Conservation (phyloP, 176 grass and related monocot species). For the Cymbopogon citratus region DNA sequence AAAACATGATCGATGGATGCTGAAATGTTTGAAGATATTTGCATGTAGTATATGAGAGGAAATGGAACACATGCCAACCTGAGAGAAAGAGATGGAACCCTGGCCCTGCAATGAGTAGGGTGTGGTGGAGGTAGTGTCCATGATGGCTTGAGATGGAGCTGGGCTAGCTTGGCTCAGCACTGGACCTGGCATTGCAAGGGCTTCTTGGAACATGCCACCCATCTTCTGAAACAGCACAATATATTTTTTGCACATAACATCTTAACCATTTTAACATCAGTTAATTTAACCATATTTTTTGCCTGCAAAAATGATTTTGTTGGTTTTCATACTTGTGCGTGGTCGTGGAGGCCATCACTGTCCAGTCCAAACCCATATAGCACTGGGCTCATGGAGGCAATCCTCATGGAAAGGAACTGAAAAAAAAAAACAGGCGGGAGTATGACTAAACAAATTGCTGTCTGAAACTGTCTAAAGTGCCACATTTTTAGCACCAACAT, state of each 20-base stretch:
- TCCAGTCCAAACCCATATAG: constrained; percentile 61
- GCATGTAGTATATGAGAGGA: constrained; percentile 8
- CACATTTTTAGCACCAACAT: constrained; percentile 3
- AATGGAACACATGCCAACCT: constrained; percentile 27
- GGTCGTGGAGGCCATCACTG: constrained; percentile 35
- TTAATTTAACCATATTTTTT: not conserved
- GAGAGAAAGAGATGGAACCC: constrained; percentile 48
- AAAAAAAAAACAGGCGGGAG: not conserved
- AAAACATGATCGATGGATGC: constrained; percentile 25
- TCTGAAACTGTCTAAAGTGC: not conserved
- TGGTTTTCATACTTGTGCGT: constrained; percentile 42
- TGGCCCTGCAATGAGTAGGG: constrained; percentile 51
- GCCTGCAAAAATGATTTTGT: not conserved
- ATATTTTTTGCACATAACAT: not conserved
- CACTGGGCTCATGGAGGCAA: constrained; percentile 70
- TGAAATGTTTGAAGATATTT: constrained; percentile 22
- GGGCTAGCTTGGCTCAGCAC: constrained; percentile 33
- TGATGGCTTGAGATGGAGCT: constrained; percentile 47
- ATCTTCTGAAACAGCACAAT: constrained; percentile 43
- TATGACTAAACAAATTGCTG: not conserved
- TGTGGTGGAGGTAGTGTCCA: constrained; percentile 35
- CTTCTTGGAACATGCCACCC: constrained; percentile 52
- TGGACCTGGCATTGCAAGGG: constrained; percentile 44
- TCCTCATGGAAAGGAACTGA: constrained; percentile 98
- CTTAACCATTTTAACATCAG: constrained; percentile 1